Percentiles rank a stretch among this genome's conserved stretches.
Evolutionary conservation across 768 basidiomycete genomes (phyloP).

Genomic region (Omphalotus guepiniiformis): DNA sequence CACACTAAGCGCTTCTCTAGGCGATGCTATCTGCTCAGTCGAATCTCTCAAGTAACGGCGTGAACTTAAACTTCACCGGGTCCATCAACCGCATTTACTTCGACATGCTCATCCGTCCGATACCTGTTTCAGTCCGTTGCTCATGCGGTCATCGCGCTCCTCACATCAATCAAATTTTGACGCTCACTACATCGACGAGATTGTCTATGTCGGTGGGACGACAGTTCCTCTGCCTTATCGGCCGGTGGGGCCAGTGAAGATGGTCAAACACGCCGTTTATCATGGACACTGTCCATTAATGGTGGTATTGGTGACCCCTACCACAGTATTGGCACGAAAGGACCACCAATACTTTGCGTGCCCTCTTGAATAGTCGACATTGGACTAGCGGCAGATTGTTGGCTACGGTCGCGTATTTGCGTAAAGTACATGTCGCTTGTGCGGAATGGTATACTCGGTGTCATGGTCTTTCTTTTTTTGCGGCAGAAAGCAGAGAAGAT

Average conservation of each 20-base stretch:
- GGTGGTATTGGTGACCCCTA: conserved; percentile 76
- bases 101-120: conserved; percentile 55
- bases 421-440: no score
- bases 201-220: conserved; percentile 77
- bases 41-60: conserved; percentile 93
- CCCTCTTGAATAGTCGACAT: no score
- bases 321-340: conserved; percentile 70
- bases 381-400: no score
- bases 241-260: conserved; percentile 55
- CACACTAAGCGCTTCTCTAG: conserved; percentile 88
- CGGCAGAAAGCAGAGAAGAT: no score
- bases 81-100: conserved; percentile 59
- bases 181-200: conserved; percentile 67
- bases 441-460: no score
- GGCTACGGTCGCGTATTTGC: no score
- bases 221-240: conserved; percentile 63
- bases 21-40: conserved; percentile 87
- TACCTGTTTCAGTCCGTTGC: conserved; percentile 61
- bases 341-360: no score
- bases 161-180: conserved; percentile 50
- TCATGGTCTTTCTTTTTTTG: no score
- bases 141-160: conserved; percentile 46
- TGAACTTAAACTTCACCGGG: conserved; percentile 84
- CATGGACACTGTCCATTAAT: conserved; percentile 60
- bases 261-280: conserved; percentile 63